Conservation (phyloP, 1,284 basidiomycete species). For the Pyrrhoderma lamaoense region DNA sequence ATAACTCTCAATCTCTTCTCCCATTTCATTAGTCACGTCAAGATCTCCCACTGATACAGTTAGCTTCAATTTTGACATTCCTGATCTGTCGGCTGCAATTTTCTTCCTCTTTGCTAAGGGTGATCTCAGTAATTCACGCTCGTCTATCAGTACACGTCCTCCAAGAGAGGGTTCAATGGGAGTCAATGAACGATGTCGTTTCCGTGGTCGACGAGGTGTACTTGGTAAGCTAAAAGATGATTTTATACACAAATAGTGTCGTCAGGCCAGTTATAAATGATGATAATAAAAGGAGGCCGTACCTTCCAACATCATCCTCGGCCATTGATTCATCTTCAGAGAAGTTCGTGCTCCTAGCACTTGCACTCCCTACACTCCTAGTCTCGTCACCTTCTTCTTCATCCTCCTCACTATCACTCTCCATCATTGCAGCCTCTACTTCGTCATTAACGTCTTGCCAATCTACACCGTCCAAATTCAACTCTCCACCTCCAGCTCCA, state of each 20-base stretch:
- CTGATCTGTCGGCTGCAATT: constrained; percentile 52
- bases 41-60: constrained; percentile 55
- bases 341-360: constrained; percentile 32
- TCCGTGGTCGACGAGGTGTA: constrained; percentile 45
- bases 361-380: constrained; percentile 30
- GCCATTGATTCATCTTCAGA: constrained; percentile 47
- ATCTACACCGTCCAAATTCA: constrained; percentile 51
- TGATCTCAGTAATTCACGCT: constrained; percentile 42
- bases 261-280: not conserved
- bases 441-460: constrained; percentile 82
- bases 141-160: not conserved
- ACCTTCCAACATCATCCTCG: constrained; percentile 27
- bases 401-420: constrained; percentile 57
- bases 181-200: constrained; percentile 63
- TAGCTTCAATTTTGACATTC: constrained; percentile 59
- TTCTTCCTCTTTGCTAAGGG: constrained; percentile 74
- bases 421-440: constrained; percentile 80
- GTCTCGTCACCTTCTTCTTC: constrained; percentile 33
- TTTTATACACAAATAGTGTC: constrained; percentile 2
- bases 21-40: constrained; percentile 12
- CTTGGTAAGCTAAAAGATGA: constrained; percentile 35
- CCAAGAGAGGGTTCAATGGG: constrained; percentile 46
- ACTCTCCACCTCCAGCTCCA: constrained; percentile 17
- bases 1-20: constrained; percentile 24
- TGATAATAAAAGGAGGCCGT: constrained; percentile 21